These are phyloP conservation scores for Penicillium antarcticum DNA, from an alignment of 495 filamentous ascomycete genomes.

Conservation along the genomic window DNA sequence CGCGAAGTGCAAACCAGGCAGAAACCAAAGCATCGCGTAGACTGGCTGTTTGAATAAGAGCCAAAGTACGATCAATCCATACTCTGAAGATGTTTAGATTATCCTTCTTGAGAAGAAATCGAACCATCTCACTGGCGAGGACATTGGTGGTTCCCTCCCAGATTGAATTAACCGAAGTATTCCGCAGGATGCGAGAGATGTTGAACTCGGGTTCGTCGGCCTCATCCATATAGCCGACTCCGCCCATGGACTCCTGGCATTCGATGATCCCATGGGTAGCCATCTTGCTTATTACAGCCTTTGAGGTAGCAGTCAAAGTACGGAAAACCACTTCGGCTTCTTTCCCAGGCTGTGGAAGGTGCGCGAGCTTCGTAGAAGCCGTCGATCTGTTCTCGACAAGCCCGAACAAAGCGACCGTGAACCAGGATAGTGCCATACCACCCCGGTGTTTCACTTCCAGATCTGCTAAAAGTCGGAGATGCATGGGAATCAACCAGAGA, in stretches of 20 bases:
- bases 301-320: constrained; percentile 61
- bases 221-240: constrained; percentile 69
- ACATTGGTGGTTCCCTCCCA: constrained; percentile 80
- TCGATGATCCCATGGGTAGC: constrained; percentile 54
- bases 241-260: constrained; percentile 69
- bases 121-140: constrained; percentile 57
- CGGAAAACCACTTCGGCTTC: constrained; percentile 53
- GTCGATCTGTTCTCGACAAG: constrained; percentile 38
- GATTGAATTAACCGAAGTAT: constrained; percentile 62
- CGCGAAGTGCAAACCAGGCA: constrained; percentile 15
- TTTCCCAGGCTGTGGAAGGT: constrained; percentile 22
- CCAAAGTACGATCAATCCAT: constrained; percentile 40
- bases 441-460: constrained; percentile 52
- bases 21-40: constrained; percentile 12
- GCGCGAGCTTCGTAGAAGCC: constrained; percentile 11
- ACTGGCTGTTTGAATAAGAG: constrained; percentile 8
- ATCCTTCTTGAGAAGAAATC: constrained; percentile 47
- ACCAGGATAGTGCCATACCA: constrained; percentile 58
- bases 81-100: constrained; percentile 38
- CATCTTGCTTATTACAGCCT: constrained; percentile 58
- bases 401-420: constrained; percentile 56
- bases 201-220: constrained; percentile 53
- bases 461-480: constrained; percentile 59
- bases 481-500: constrained; percentile 54
- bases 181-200: constrained; percentile 60